Conservation (phyloP, 495 filamentous ascomycete genomes). For the Lasiosphaeria hispida region DNA sequence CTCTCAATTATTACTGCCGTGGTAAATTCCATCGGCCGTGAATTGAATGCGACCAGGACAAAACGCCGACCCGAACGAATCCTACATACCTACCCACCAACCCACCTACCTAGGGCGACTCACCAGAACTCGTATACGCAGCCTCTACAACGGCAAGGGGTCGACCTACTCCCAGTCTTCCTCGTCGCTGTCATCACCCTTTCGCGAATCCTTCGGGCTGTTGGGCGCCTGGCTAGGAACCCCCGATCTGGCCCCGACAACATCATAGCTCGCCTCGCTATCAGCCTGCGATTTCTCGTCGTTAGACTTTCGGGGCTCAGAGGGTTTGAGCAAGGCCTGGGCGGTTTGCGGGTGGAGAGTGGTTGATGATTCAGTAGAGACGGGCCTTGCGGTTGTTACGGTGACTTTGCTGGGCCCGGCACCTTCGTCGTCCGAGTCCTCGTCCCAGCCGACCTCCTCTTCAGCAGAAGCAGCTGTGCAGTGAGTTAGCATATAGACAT, state of each 20-base stretch:
- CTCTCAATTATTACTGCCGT: conserved; percentile 3
- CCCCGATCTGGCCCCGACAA: conserved; percentile 73
- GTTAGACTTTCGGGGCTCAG: conserved; percentile 73
- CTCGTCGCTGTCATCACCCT: conserved; percentile 45
- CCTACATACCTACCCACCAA: conserved; percentile 2
- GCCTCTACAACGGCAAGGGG: neutral
- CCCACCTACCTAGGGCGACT: conserved; percentile 5
- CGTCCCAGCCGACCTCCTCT: conserved; percentile 84
- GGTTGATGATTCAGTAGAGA: conserved; percentile 50
- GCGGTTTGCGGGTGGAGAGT: conserved; percentile 47
- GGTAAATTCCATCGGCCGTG: neutral
- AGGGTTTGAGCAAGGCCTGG: conserved; percentile 49
- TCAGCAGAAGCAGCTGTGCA: conserved; percentile 57
- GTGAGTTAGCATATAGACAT: conserved; percentile 23
- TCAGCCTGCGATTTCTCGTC: conserved; percentile 81
- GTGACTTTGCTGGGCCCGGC: conserved; percentile 27
- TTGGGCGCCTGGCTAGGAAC: conserved; percentile 68
- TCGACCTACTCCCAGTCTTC: conserved; percentile 79
- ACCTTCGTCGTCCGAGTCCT: conserved; percentile 43
- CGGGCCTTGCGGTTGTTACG: conserved; percentile 29
- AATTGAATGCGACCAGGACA: conserved; percentile 7
- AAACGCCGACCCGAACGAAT: neutral
- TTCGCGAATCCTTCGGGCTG: conserved; percentile 64
- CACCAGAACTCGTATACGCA: conserved; percentile 3
- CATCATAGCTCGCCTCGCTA: conserved; percentile 90